Conservation (phyloP, 208 protist species). For the Entamoeba invadens region DNA sequence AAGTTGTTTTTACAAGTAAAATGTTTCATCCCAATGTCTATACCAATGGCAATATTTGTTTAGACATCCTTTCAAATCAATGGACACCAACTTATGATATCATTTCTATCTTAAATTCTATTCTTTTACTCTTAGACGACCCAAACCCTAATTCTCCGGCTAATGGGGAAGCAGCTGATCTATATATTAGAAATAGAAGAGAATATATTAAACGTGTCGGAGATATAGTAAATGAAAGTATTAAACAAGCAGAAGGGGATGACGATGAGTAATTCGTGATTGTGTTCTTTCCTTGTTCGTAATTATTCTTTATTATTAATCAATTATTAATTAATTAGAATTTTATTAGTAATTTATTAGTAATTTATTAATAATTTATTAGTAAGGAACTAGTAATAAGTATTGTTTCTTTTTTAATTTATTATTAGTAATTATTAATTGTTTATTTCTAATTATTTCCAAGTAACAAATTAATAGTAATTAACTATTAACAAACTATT, state of each 20-base stretch:
- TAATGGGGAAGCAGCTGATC: slow-evolving; percentile 80
- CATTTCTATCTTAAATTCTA: slow-evolving; percentile 87
- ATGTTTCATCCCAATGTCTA: slow-evolving; percentile 65
- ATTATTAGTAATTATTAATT: too few species aligned
- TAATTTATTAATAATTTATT: too few species aligned
- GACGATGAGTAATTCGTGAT: background rate
- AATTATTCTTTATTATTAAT: too few species aligned
- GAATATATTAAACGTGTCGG: background rate
- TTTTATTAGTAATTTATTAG: too few species aligned
- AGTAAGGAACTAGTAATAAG: too few species aligned
- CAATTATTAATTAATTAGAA: too few species aligned
- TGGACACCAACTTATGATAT: slow-evolving; percentile 84
- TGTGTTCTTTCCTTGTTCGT: too few species aligned
- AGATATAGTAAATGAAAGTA: background rate
- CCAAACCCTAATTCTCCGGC: slow-evolving; percentile 96
- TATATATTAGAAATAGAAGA: slow-evolving; percentile 45
- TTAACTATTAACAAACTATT: too few species aligned
- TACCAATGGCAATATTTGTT: slow-evolving; percentile 82
- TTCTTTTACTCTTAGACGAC: slow-evolving; percentile 94
- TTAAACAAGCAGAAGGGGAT: background rate
- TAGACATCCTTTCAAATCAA: slow-evolving; percentile 93
- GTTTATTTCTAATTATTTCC: too few species aligned
- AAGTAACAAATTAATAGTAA: too few species aligned
- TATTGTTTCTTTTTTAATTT: too few species aligned
- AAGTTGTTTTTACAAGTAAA: slow-evolving; percentile 36